phyloP scores from a whole-genome alignment of 164 flowering plant species.

The Sextonia rubra region DNA sequence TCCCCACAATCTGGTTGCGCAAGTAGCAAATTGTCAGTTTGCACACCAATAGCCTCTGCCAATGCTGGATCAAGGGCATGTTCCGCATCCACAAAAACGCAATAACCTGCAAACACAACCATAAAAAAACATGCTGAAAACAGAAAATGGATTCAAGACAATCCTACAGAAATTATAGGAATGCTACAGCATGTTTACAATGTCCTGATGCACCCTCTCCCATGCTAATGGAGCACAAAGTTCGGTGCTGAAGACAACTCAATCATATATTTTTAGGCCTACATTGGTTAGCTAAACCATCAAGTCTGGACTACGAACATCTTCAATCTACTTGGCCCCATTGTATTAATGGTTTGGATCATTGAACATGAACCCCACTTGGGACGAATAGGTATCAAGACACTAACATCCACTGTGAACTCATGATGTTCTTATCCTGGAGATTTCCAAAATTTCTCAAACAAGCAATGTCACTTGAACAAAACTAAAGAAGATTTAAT shows the following conservation, averaged over 20 bases:
- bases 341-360: not conserved
- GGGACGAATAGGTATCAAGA: no score
- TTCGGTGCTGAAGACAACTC: not conserved
- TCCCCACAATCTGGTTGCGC: constrained; percentile 97
- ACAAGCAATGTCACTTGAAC: not conserved
- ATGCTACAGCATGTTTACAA: not conserved
- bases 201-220: not conserved
- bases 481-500: no score
- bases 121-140: not conserved
- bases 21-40: constrained; percentile 75
- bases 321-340: not conserved
- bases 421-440: no score
- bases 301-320: not conserved
- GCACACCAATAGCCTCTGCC: constrained; percentile 85
- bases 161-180: not conserved
- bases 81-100: constrained; percentile 94
- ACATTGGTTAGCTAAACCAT: not conserved
- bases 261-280: not conserved
- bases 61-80: constrained; percentile 91
- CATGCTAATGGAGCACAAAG: not conserved
- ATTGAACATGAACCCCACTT: not conserved
- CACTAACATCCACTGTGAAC: no score
- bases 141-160: not conserved
- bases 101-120: constrained; percentile 46
- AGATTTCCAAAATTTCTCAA: not conserved